Base-by-base conservation (phyloP, 163 green algal genomes). In the Chlamydomonas reinhardtii region DNA sequence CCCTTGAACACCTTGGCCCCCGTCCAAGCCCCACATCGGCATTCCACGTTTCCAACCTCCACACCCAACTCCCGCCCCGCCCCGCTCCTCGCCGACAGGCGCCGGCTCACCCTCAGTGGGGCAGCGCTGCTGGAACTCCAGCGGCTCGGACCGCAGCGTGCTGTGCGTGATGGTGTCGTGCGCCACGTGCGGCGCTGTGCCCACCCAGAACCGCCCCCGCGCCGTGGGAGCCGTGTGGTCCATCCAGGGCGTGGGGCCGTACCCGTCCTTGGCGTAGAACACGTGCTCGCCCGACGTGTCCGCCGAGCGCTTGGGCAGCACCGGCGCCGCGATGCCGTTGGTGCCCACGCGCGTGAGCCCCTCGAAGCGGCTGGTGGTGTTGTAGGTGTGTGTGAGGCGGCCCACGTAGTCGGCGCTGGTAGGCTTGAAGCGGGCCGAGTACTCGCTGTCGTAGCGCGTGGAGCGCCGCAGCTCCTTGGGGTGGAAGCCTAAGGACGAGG, bases 111-210 rank as follows among this genome's bases (percentile, higher is more conserved):
- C 79, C 68, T 85, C 79, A 34, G 34, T 73, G 3, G 27, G 22
- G 69, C 79, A 85, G 32, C 79, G 65, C 69, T 70, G 52, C 79
- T 85, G 79, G 79, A 85, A 85, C 48, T 85, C 79, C 48, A 85
- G 25, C 25, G 52, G 15, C 54, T 85, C 79, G 20, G 31, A 2
- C 32, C 79, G 52, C 54, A 85, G 61, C 24, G 79, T 85, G 79
- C 68, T 85, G 69, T 77, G 68, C 20, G 79, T 85, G 12, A 85
- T 27, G 52, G 52, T 85, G 68, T 85, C 79, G 52, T 78, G 34
- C 52, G 74, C 24, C 48, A 31, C 14, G 32, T 35, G 79, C 68
- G 79, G 48, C 48, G 69, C 79, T 2, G 79, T 85, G 52, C 79
- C 79, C 32, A 85, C 79, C 79, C 79, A 85, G 79, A 85, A 85